These are phyloP conservation scores for Hysterium pulicare DNA, from an alignment of 2,329 filamentous ascomycete genomes.

Conservation along the genomic window DNA sequence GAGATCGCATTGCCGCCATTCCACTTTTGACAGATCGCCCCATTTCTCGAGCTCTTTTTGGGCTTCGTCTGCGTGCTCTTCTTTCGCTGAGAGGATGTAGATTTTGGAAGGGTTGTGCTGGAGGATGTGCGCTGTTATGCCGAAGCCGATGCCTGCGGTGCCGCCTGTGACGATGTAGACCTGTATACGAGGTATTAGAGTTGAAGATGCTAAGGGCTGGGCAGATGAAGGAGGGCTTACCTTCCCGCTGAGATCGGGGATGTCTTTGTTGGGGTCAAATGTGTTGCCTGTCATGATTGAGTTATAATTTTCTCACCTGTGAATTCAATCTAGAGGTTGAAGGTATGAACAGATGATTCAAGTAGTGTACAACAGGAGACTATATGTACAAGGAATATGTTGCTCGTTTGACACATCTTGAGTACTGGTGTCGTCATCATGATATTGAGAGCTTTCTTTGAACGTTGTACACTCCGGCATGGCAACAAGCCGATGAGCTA, in stretches of 20 bases:
- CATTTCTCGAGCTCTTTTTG: constrained; percentile 40
- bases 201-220: neutral
- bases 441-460: too few species aligned
- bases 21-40: constrained; percentile 45
- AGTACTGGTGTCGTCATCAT: too few species aligned
- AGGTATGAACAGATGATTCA: too few species aligned
- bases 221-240: constrained; percentile 11
- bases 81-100: constrained; percentile 50
- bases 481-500: too few species aligned
- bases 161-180: constrained; percentile 50
- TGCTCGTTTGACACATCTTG: too few species aligned
- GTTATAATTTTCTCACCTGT: too few species aligned
- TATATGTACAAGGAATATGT: too few species aligned
- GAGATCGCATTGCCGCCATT: constrained; percentile 47
- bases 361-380: too few species aligned
- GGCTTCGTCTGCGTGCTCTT: constrained; percentile 47
- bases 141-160: constrained; percentile 50
- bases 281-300: constrained; percentile 27
- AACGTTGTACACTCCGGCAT: too few species aligned
- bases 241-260: constrained; percentile 41
- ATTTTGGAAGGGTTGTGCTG: constrained; percentile 48
- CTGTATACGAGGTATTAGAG: constrained; percentile 16
- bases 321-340: too few species aligned
- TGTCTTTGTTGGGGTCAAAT: constrained; percentile 39
- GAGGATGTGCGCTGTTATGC: constrained; percentile 52